These are phyloP conservation scores for Aureobasidium sp. DNA, from an alignment of 2,329 filamentous ascomycete species.

Conservation along the genomic window DNA sequence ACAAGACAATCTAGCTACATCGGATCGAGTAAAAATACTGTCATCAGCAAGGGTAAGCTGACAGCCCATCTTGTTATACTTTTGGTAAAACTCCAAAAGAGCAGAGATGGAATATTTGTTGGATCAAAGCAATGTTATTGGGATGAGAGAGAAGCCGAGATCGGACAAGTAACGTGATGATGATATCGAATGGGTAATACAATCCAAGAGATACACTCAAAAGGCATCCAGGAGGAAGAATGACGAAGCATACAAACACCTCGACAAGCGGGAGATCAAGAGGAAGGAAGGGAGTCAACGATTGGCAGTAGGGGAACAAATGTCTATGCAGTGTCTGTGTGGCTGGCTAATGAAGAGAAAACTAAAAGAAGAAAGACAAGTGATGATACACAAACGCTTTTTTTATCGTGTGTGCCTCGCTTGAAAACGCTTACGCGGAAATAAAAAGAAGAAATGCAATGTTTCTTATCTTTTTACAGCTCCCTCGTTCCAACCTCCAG, in stretches of 20 bases:
- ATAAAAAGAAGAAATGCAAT: neutral
- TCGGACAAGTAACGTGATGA: too few relatives aligned
- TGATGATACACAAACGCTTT: neutral
- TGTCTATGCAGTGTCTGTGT: constrained; percentile 5
- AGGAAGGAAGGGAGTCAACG: neutral
- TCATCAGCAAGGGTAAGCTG: too few relatives aligned
- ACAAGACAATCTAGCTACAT: too few relatives aligned
- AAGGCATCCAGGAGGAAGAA: neutral
- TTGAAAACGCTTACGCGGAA: neutral
- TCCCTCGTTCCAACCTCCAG: neutral
- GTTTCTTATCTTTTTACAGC: neutral
- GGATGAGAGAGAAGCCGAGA: too few relatives aligned
- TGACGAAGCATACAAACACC: neutral
- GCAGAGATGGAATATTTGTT: too few relatives aligned
- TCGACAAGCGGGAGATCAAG: neutral
- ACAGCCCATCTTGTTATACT: too few relatives aligned
- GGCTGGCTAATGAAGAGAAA: neutral
- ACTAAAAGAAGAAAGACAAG: neutral
- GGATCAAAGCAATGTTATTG: too few relatives aligned
- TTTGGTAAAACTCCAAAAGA: too few relatives aligned
- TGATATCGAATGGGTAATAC: too few relatives aligned
- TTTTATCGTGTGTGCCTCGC: neutral
- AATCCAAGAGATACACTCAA: too few relatives aligned
- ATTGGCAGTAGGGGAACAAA: neutral
- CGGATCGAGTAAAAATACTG: too few relatives aligned